Evolutionary conservation across 441 rosid genomes (phyloP), one percentile per base, ranked within the genome.

Genomic region (Gossypium schwendimanii): DNA sequence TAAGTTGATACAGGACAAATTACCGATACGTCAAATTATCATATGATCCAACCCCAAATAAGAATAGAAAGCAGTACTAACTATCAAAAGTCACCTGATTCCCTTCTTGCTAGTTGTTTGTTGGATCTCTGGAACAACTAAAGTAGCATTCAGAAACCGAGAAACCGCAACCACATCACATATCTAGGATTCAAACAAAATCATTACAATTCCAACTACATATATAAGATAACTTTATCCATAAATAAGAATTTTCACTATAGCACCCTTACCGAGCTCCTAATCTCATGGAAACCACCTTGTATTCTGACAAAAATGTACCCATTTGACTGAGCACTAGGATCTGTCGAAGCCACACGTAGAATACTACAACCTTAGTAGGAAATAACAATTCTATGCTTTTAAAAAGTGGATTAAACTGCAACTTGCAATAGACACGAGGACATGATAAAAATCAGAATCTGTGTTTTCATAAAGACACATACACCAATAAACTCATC

Each of bases 61-160:
- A 6, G 63, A 60, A 6, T 28, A 31, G 11, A 18, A 70, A 75
- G 50, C 36, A 28, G 58, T 52, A 73, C 55, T 31, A 33, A 7
- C 49, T 62, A 65, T 74, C 54, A 6, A 75, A 49, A 69, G 23
- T 4, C 47, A 89, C 98, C 99, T 92, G 82, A 95, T 95, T 67
- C 99, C 99, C 84, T 95, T 95, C 82, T 91, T 95, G 80, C 99
- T 92, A 4, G 99, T 95, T 66, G 99, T 95, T 76, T 97, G 93
- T 79, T 92, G 98, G 78, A 95, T 87, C 89, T 95, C 98, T 31
- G 99, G 99, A 79, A 91, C 73, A 24, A 95, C 99, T 71, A 95
- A 75, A 71, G 99, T 87, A 0, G 98, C 97, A 76, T 95, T 95
- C 52, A 95, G 97, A 85, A 95, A 91, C 73, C 98, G 89, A 75